These are phyloP conservation scores for Piper betle DNA, from an alignment of 164 flowering plant genomes.

Conservation along the genomic window DNA sequence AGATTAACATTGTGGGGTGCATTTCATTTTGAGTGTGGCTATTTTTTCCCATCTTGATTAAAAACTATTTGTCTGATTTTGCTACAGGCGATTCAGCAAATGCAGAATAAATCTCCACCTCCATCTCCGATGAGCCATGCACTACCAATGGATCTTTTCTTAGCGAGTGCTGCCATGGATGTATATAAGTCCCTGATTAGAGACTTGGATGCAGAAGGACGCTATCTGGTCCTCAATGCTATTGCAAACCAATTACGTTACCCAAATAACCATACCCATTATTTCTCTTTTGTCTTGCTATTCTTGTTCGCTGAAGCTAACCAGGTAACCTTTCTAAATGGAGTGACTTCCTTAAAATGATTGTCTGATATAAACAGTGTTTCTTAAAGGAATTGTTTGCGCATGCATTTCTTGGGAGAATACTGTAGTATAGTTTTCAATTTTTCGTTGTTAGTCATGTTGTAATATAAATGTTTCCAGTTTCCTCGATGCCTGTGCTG, in stretches of 20 bases:
- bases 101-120: conserved; percentile 43
- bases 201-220: conserved; percentile 92
- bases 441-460: no score
- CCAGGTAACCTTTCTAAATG: conserved; percentile 32
- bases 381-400: no score
- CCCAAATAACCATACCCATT: conserved; percentile 96
- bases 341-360: neutral
- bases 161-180: conserved; percentile 65
- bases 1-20: neutral
- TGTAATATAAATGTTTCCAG: no score
- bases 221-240: conserved; percentile 89
- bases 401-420: no score
- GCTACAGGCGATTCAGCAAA: conserved; percentile 78
- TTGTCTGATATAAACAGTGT: neutral
- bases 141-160: conserved; percentile 40
- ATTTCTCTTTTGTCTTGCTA: conserved; percentile 81
- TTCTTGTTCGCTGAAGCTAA: conserved; percentile 73
- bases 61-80: neutral
- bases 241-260: conserved; percentile 93
- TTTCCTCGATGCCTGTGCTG: no score
- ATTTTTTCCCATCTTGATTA: neutral
- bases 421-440: no score
- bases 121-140: conserved; percentile 15
- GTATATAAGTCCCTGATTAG: conserved; percentile 58
- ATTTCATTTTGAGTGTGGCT: no score